Conservation (phyloP, 345 rosid genomes). For the Boechera retrofracta region DNA sequence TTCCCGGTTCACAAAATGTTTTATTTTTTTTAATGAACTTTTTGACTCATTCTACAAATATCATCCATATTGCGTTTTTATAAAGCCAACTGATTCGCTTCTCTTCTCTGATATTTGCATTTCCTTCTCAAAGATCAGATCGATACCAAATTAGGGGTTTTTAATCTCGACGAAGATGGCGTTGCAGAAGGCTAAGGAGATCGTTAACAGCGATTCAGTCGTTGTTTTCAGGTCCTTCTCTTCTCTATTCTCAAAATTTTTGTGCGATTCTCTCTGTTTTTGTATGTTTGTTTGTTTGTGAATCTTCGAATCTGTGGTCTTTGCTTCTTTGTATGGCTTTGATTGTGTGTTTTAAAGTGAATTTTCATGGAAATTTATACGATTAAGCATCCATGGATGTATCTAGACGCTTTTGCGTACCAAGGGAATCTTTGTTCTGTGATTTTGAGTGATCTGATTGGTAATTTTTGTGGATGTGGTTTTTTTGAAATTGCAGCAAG, state of each 20-base stretch:
- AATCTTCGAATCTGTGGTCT: not conserved
- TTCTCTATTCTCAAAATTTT: not conserved
- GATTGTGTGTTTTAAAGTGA: not conserved
- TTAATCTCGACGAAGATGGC: conserved; percentile 51
- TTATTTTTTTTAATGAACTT: too few species aligned
- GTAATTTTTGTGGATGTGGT: not conserved
- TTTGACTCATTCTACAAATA: not conserved
- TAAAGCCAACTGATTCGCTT: not conserved
- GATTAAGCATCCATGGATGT: conserved; percentile 25
- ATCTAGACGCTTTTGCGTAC: conserved; percentile 33
- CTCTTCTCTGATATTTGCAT: not conserved
- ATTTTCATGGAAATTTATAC: not conserved
- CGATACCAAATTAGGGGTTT: conserved; percentile 27
- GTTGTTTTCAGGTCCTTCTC: conserved; percentile 67
- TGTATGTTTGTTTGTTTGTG: not conserved
- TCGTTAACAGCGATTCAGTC: conserved; percentile 61
- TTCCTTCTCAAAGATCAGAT: not conserved
- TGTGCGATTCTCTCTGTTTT: not conserved
- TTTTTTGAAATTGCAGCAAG: conserved; percentile 55
- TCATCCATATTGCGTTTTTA: not conserved
- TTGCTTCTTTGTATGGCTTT: not conserved
- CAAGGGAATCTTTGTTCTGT: not conserved
- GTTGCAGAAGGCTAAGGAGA: conserved; percentile 61
- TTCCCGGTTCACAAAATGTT: too few species aligned
- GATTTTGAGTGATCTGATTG: not conserved